These are phyloP conservation scores for Athelia psychrophila DNA, from an alignment of 1,284 basidiomycete genomes.

Conservation along the genomic window DNA sequence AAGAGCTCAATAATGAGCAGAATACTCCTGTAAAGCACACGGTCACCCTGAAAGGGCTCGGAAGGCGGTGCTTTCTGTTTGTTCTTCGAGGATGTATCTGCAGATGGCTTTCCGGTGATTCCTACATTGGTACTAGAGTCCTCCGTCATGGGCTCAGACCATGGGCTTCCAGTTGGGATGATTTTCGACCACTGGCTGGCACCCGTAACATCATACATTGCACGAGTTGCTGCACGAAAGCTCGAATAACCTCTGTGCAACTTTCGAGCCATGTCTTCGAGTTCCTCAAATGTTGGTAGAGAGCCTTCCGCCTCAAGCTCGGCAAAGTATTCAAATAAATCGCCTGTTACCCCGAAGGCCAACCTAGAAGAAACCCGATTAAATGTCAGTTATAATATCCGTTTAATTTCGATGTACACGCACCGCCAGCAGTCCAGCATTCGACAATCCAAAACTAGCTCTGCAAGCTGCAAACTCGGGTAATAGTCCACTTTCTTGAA, in stretches of 20 bases:
- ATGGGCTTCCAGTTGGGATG: not conserved
- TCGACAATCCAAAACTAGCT: conserved; percentile 12
- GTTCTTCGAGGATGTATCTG: not conserved
- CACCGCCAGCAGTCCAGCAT: conserved; percentile 20
- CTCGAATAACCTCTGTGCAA: not conserved
- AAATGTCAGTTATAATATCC: no score
- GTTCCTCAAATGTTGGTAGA: not conserved
- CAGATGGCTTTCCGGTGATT: no score
- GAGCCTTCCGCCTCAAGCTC: not conserved
- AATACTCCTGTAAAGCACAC: conserved; percentile 10
- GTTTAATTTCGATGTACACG: not conserved
- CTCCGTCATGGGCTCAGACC: no score
- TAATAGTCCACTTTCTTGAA: conserved; percentile 22
- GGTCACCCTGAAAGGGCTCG: conserved; percentile 8
- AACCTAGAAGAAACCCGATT: no score
- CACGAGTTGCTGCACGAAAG: not conserved
- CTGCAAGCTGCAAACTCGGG: conserved; percentile 6
- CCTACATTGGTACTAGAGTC: not conserved
- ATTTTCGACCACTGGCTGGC: not conserved
- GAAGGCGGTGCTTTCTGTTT: not conserved
- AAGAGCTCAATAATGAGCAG: conserved; percentile 14
- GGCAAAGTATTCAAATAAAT: not conserved
- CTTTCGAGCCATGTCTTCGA: not conserved
- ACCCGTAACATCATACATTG: no score
- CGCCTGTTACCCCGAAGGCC: no score